These are phyloP conservation scores for Yamadazyma atmosphaerica DNA, from an alignment of 1,139 yeast genomes.

Conservation along the genomic window DNA sequence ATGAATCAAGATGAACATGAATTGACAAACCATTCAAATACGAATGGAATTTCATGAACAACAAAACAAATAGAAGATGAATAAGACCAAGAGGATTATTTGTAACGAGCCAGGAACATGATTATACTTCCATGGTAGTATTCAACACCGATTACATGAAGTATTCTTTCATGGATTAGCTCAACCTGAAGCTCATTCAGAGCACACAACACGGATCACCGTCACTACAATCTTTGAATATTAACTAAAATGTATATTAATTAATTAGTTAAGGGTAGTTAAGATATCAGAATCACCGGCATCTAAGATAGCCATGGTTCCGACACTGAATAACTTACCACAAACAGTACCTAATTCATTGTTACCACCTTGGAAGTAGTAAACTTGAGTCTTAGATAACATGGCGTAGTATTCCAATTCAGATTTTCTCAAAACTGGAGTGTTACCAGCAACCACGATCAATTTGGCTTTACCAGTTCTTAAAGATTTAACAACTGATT, in stretches of 20 bases:
- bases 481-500: slow-evolving; percentile 96
- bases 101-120: too few species aligned
- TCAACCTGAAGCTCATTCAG: too few species aligned
- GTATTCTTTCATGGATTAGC: too few species aligned
- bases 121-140: too few species aligned
- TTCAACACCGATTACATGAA: too few species aligned
- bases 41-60: too few species aligned
- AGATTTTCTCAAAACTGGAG: slow-evolving; percentile 99
- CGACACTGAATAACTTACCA: slow-evolving; percentile 99
- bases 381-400: slow-evolving; percentile 98
- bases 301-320: slow-evolving; percentile 92
- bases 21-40: too few species aligned
- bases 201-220: too few species aligned
- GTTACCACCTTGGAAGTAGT: slow-evolving; percentile 99
- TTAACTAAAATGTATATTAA: slow-evolving; percentile 11
- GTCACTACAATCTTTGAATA: slow-evolving; percentile 1
- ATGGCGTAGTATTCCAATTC: slow-evolving; percentile 99
- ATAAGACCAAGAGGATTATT: too few species aligned
- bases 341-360: slow-evolving; percentile 99
- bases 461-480: slow-evolving; percentile 99
- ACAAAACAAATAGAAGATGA: too few species aligned
- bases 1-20: too few species aligned
- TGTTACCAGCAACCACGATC: slow-evolving; percentile 97
- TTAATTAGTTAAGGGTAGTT: slow-evolving; percentile 36
- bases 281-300: slow-evolving; percentile 99